Evolutionary conservation across 768 basidiomycete genomes (phyloP).

Genomic region (Amanita rimosa): DNA sequence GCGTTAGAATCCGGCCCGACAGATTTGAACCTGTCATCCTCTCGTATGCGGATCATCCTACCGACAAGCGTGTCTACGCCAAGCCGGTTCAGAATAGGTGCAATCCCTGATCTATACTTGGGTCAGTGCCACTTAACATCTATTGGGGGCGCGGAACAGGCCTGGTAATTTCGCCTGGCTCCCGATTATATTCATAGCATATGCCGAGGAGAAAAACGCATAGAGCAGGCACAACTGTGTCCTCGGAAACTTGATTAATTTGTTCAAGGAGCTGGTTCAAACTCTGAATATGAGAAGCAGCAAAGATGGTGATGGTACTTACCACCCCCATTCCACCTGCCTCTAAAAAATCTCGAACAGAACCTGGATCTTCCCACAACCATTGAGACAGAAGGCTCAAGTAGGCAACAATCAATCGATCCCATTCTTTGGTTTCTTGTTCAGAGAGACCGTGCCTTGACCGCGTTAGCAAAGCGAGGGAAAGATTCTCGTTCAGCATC

Average conservation of each 20-base stretch:
- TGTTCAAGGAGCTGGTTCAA: slow-evolving; percentile 79
- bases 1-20: slow-evolving; percentile 83
- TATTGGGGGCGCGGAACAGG: slow-evolving; percentile 19
- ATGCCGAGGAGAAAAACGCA: slow-evolving; percentile 87
- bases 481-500: slow-evolving; percentile 83
- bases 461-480: slow-evolving; percentile 73
- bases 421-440: slow-evolving; percentile 80
- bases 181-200: slow-evolving; percentile 94
- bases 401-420: slow-evolving; percentile 78
- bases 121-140: not conserved
- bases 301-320: slow-evolving; percentile 20
- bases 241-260: slow-evolving; percentile 85
- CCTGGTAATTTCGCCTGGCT: slow-evolving; percentile 95
- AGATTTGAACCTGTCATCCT: slow-evolving; percentile 87
- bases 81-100: slow-evolving; percentile 83
- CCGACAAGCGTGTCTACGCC: slow-evolving; percentile 84
- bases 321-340: slow-evolving; percentile 88
- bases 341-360: slow-evolving; percentile 82
- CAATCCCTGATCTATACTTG: slow-evolving; percentile 56
- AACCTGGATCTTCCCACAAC: slow-evolving; percentile 92
- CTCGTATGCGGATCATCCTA: slow-evolving; percentile 77
- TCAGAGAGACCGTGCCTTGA: slow-evolving; percentile 56
- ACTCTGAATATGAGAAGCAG: not conserved
- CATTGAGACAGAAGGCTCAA: slow-evolving; percentile 78
- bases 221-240: slow-evolving; percentile 79